Evolutionary conservation across 2,329 filamentous ascomycete species (phyloP), one percentile per base, ranked within the genome.

Genomic region (Phialophora tarda): DNA sequence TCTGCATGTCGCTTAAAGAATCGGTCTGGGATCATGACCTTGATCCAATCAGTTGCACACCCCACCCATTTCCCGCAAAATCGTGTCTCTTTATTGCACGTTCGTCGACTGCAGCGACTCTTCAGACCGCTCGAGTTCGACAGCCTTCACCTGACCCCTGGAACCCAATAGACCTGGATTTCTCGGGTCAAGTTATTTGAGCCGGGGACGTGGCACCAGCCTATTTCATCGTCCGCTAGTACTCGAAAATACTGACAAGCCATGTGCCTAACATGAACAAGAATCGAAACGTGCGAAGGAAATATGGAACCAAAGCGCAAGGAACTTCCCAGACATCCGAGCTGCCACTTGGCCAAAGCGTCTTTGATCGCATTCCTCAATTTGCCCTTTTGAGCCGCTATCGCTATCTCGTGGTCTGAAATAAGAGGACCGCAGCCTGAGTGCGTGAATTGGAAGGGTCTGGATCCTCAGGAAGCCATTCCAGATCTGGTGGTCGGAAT

Each of bases 1-100:
- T 34, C 26, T 32, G 53, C 53, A 55, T 55, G 28, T 28, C 28
- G 53, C 57, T 60, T 50, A 50, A 30, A 60, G 26, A 59, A 55
- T 60, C 65, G 65, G 65, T 67, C 65, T 60, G 61, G 12, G 32
- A 51, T 44, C 23, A 21, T 51, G n/a, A n/a, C 11, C 21, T 57
- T 38, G 8, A 41, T 28, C 64, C 55, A 66, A 63, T 60, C 55
- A 59, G 17, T n/a, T 55, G 41, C 1, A 32, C 12, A 10, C n/a
- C 48, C 34, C 38, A 38, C 28, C 56, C 51, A 21, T 26, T 41
- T 34, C 6, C 7, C 8, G 14, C n/a, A 30, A 60, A 60, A 47
- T 54, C 23, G 47, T 50, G 48, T 30, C 58, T 44, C 14, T 48
- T 61, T 23, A 65, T 62, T 62, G 58, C 53, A 56, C 32, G 28